Base-by-base conservation (phyloP, 805 yeast species). In the Lachancea mirantina region DNA sequence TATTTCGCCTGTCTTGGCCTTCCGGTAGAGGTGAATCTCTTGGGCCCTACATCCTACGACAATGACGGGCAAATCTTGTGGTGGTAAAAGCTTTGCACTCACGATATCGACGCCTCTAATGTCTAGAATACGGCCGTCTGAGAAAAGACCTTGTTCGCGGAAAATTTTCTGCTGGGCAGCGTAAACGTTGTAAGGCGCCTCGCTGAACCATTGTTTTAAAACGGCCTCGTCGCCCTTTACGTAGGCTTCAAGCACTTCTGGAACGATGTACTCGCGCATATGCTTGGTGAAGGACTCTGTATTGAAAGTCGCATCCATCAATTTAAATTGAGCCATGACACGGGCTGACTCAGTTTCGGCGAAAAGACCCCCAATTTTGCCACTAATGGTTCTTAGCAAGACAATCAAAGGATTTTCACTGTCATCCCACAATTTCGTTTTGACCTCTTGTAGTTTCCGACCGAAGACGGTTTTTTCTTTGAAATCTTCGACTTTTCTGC, bases 31-130 rank as follows among this genome's bases (percentile, higher is more conserved):
- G 53, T 84, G 89, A 39, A 94, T 77, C 56, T 92, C 99, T 65
- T 92, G 98, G 6, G 95, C 97, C 59, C 98, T 77, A 55, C 96
- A 87, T 30, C 94, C 83, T 41, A 87, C 84, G 33, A 92, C 96
- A 43, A 85, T 64, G 13, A 89, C 96, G 9, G 99, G 99, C 21
- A 76, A 70, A 55, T 89, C 89, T 46, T 85, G 81, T 22, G 96
- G 96, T 51, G 84, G 89, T 39, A 92, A 70, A 48, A 79, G 65
- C 65, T 84, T 87, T 41, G 94, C 85, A 41, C 87, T 80, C 37
- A 84, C 80, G 45, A 92, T 78, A 46, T 89, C 97, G 26, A 88
- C 94, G 32, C 95, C 94, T 64, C 99, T 77, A 47, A 92, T 84
- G 57, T 92, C 99, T 51, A 92, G 70, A 42, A 92, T 84, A 44